Percentiles rank a stretch among this genome's conserved stretches.
phyloP scores from a whole-genome alignment of 345 rosid species.

The Cardamine occulta region DNA sequence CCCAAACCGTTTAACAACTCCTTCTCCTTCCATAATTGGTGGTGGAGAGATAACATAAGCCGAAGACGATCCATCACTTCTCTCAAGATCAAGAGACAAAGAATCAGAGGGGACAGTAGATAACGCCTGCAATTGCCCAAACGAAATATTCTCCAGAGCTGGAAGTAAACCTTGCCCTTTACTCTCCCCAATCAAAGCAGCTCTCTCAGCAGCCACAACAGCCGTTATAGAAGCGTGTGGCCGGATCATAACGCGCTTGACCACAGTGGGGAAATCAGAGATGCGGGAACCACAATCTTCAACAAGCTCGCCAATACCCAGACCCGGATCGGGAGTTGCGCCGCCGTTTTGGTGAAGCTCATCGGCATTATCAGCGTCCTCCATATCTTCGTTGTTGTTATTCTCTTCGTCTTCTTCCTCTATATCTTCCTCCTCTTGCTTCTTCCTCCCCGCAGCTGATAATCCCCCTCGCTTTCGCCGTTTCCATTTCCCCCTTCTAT shows the following conservation, averaged over 20 bases:
- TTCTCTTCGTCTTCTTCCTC: slow-evolving; percentile 54
- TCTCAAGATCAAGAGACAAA: slow-evolving; percentile 54
- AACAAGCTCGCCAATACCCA: slow-evolving; percentile 58
- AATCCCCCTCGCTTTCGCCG: slow-evolving; percentile 65
- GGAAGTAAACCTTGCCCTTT: slow-evolving; percentile 50
- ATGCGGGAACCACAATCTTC: slow-evolving; percentile 63
- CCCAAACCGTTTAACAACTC: slow-evolving; percentile 81
- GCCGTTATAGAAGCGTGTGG: slow-evolving; percentile 71
- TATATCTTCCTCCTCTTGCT: slow-evolving; percentile 60
- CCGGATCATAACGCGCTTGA: slow-evolving; percentile 66
- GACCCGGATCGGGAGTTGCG: slow-evolving; percentile 55
- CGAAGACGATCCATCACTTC: slow-evolving; percentile 53
- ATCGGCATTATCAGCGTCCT: slow-evolving; percentile 52
- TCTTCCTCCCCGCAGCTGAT: slow-evolving; percentile 51
- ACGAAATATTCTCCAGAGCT: slow-evolving; percentile 59
- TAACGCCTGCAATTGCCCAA: slow-evolving; percentile 83
- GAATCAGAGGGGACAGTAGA: slow-evolving; percentile 73
- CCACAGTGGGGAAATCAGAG: slow-evolving; percentile 70
- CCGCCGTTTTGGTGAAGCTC: slow-evolving; percentile 43
- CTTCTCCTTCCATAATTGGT: slow-evolving; percentile 79
- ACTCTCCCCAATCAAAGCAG: slow-evolving; percentile 56
- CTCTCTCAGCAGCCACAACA: slow-evolving; percentile 69
- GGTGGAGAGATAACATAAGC: slow-evolving; percentile 75
- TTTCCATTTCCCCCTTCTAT: slow-evolving; percentile 85
- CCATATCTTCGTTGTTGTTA: slow-evolving; percentile 52